Conservation (phyloP, 1,139 yeast species). For the Taiozyma sp. region DNA sequence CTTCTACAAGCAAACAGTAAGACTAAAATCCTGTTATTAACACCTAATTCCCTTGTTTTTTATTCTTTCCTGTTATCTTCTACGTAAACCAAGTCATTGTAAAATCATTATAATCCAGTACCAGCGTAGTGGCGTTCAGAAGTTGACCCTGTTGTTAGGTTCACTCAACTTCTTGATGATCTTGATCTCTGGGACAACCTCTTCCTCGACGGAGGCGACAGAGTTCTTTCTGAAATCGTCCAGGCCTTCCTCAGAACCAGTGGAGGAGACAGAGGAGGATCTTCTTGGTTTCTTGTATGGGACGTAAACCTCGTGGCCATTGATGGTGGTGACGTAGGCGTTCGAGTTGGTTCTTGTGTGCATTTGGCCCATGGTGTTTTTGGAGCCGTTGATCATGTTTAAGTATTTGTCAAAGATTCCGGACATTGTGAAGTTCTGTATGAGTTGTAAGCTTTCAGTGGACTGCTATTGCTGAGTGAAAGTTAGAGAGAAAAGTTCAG, state of each 20-base stretch:
- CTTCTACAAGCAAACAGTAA: neutral
- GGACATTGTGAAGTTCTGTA: constrained; percentile 16
- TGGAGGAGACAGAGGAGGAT: constrained; percentile 9
- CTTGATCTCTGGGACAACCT: constrained; percentile 2
- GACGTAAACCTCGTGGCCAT: constrained; percentile 15
- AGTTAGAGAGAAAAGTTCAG: neutral
- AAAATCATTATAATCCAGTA: neutral
- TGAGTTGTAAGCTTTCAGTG: neutral
- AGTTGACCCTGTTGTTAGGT: constrained; percentile 24
- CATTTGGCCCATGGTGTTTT: constrained; percentile 13
- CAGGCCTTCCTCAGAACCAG: constrained; percentile 6
- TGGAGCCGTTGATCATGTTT: constrained; percentile 18
- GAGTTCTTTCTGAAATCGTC: neutral
- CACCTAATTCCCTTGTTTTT: neutral
- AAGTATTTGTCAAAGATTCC: constrained; percentile 24
- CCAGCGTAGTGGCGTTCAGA: constrained; percentile 3
- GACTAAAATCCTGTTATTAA: neutral
- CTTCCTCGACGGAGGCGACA: constrained; percentile 4
- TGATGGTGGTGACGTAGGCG: constrained; percentile 9
- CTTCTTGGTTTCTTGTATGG: constrained; percentile 16
- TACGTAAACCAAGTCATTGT: neutral
- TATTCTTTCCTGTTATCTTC: neutral
- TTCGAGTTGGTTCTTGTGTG: constrained; percentile 17
- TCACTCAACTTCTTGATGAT: constrained; percentile 13
- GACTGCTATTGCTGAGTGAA: neutral